Conservation (phyloP, 345 rosid genomes). For the Microcos paniculata region DNA sequence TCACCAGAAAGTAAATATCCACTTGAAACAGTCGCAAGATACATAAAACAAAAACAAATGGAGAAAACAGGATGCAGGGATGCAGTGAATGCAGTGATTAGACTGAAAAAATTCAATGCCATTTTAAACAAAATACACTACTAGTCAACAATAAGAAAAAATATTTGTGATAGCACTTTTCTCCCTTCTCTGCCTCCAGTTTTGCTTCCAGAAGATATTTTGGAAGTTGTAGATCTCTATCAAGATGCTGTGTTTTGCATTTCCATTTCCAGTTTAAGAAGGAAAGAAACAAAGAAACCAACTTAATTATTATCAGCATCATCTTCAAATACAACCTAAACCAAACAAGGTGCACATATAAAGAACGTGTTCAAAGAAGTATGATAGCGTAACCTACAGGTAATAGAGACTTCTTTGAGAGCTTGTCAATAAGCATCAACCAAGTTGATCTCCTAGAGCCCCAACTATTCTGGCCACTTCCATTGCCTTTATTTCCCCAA, state of each 20-base stretch:
- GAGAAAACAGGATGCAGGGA: background rate
- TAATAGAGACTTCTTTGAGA: slow-evolving; percentile 73
- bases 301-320: background rate
- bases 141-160: background rate
- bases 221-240: background rate
- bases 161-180: background rate
- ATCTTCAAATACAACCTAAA: slow-evolving; percentile 12
- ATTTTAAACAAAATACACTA: background rate
- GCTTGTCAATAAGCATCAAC: slow-evolving; percentile 84
- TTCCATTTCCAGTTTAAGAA: slow-evolving; percentile 7
- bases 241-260: too few relatives aligned
- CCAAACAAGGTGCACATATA: background rate
- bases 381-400: slow-evolving; percentile 55
- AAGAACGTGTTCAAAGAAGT: background rate
- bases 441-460: slow-evolving; percentile 68
- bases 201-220: slow-evolving; percentile 12
- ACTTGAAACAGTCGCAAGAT: slow-evolving; percentile 1
- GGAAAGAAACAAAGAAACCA: background rate
- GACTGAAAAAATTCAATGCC: background rate
- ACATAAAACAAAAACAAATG: slow-evolving; percentile 4
- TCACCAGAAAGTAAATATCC: slow-evolving; percentile 6
- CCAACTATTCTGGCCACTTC: slow-evolving; percentile 66
- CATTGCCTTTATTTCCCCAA: slow-evolving; percentile 44
- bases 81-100: background rate
- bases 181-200: background rate